A percentile compares a stretch with the other conserved stretches of the same genome.
Conservation (phyloP, 1,284 basidiomycete genomes). For the Cutaneotrichosporon dermatis region DNA sequence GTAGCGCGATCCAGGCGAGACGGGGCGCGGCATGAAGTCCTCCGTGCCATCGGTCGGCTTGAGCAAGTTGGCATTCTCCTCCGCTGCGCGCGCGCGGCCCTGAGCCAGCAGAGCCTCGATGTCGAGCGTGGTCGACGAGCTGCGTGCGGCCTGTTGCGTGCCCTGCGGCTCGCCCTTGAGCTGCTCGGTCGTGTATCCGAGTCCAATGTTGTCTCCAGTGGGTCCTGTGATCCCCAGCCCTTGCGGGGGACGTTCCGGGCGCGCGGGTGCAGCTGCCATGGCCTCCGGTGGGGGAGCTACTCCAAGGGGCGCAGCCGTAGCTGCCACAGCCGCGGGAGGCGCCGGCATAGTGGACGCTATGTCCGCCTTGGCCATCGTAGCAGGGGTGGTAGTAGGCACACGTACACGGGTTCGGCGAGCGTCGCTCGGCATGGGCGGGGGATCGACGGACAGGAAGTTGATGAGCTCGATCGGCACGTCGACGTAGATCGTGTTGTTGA, state of each 20-base stretch:
- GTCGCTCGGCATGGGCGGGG: conserved; percentile 43
- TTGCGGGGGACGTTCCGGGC: too few species aligned
- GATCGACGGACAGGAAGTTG: conserved; percentile 49
- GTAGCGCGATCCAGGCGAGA: conserved; percentile 11
- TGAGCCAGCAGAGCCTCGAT: conserved; percentile 31
- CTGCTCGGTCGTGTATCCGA: conserved; percentile 8
- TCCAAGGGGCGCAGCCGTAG: too few species aligned
- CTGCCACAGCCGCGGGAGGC: too few species aligned
- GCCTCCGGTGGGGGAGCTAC: too few species aligned
- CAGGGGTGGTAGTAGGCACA: neutral
- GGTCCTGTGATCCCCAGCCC: too few species aligned
- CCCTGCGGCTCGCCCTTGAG: conserved; percentile 1
- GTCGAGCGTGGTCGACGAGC: conserved; percentile 40
- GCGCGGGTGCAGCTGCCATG: too few species aligned
- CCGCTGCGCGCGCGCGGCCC: conserved; percentile 8
- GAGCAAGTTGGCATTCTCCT: conserved; percentile 12
- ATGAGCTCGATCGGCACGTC: conserved; percentile 46
- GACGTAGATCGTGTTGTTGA: conserved; percentile 60
- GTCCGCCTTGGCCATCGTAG: neutral
- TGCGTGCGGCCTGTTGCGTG: conserved; percentile 17
- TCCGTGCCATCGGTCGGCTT: conserved; percentile 13
- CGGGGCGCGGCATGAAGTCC: conserved; percentile 9
- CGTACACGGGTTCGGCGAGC: neutral
- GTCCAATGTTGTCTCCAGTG: neutral
- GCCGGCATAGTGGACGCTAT: neutral